Conservation (phyloP, 305 asterid species). For the Fraxinus platypoda region DNA sequence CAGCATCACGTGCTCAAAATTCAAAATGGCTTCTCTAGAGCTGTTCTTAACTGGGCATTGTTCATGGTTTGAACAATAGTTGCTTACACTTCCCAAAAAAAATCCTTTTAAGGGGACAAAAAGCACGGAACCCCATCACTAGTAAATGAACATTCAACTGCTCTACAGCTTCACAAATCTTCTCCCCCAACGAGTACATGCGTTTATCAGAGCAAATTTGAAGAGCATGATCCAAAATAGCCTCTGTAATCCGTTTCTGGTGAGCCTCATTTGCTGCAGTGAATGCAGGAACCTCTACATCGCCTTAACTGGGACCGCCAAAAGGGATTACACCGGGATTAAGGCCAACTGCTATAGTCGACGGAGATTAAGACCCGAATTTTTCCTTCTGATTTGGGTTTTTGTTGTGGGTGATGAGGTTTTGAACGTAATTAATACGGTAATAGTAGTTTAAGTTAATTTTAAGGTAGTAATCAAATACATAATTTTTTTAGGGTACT, state of each 20-base stretch:
- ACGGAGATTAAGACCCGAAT: slow-evolving; percentile 41
- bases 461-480: no score
- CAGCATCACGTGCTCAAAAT: no score
- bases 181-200: slow-evolving; percentile 47
- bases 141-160: slow-evolving; percentile 43
- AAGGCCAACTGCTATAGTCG: slow-evolving; percentile 44
- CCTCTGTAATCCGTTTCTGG: slow-evolving; percentile 43
- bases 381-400: background rate
- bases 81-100: slow-evolving; percentile 57
- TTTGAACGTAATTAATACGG: no score
- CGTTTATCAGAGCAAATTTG: slow-evolving; percentile 36
- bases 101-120: slow-evolving; percentile 53
- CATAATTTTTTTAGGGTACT: no score
- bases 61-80: slow-evolving; percentile 46
- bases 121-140: slow-evolving; percentile 48
- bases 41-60: slow-evolving; percentile 45
- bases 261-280: slow-evolving; percentile 48
- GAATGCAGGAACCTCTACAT: slow-evolving; percentile 49
- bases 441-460: no score
- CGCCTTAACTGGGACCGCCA: slow-evolving; percentile 56
- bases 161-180: slow-evolving; percentile 49
- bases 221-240: slow-evolving; percentile 41
- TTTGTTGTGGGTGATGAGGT: no score
- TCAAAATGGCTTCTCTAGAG: slow-evolving; percentile 16
- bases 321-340: slow-evolving; percentile 44